A percentile compares a stretch with the other conserved stretches of the same genome.
phyloP scores from a whole-genome alignment of 331 rosid species.

The Arachis monticola region DNA sequence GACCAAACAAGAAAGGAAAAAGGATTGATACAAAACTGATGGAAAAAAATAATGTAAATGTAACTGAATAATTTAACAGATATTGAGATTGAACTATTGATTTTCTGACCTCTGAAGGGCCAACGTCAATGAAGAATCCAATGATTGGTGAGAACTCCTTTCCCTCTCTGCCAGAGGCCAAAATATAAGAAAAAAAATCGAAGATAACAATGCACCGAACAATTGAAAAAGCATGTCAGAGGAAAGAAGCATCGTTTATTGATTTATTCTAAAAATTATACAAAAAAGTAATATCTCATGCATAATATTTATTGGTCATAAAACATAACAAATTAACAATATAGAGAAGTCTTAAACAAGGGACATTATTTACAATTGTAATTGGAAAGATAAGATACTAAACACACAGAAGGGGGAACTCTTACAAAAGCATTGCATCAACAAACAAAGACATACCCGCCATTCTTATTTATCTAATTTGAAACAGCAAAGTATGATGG shows the following conservation, averaged over 20 bases:
- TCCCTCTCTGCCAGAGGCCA: constrained; percentile 62
- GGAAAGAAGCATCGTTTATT: constrained; percentile 4
- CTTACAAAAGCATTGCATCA: background rate
- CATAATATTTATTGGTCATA: background rate
- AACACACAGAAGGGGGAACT: background rate
- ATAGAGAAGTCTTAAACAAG: background rate
- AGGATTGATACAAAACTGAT: background rate
- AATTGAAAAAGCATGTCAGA: background rate
- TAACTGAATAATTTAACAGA: constrained; percentile 7
- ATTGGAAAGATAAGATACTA: constrained; percentile 1
- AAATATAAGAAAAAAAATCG: background rate
- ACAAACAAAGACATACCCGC: background rate
- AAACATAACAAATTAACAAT: background rate
- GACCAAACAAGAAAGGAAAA: background rate
- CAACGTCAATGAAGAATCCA: constrained; percentile 68
- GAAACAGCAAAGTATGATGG: background rate
- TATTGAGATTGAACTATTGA: background rate
- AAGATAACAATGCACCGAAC: constrained; percentile 12
- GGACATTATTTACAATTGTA: constrained; percentile 2
- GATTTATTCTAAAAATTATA: constrained; percentile 1
- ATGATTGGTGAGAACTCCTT: constrained; percentile 82
- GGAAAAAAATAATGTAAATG: constrained; percentile 5
- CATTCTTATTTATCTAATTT: background rate
- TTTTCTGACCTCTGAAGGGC: constrained; percentile 70
- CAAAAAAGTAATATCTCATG: constrained; percentile 5